Evolutionary conservation across 1,284 basidiomycete species (phyloP), one percentile per base, ranked within the genome.

Genomic region (Ustilago hordei): DNA sequence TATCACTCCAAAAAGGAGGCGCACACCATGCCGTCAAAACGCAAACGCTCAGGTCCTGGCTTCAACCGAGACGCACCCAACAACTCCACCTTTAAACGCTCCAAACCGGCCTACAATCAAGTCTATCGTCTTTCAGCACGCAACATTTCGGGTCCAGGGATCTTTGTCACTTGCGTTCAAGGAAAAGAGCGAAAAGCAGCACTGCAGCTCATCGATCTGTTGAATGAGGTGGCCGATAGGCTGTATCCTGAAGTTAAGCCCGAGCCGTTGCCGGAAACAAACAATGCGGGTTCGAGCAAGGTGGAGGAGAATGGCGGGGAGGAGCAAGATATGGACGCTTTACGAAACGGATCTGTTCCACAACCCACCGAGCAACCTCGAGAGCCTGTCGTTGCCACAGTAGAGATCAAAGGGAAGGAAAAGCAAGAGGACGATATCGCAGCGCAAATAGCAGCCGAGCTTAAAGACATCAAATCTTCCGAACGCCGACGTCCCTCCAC

Each of bases 111-210:
- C 53, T 74, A 77, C 45, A 63, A 70, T 41, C 69, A 75, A 39
- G 53, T 70, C 58, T 75, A 75, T 36, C 56, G 72, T 11, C 12
- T 75, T 19, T 36, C 69, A 3, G 67, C 78, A 17, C 63, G 57
- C 32, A 62, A 60, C 65, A 77, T 80, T 19, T 66, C 66, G 1
- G 81, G 81, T 11, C 79, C 71, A 0, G 83, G 81, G 31, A 80
- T 85, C 54, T 81, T 82, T 53, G 69, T 82, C 41, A 81, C 81
- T 17, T 81, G 79, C 45, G 73, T 78, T 9, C 71, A 79, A 41
- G 70, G 76, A 5, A 80, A 78, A 45, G 83, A 85, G 60, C 66
- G 81, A 32, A 85, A 84, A 60, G 82, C 82, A 11, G 82, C 81
- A 11, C 38, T 78, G 17, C 80, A 85, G 52, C 76, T 85, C 17